Conservation (phyloP, 2,329 filamentous ascomycete genomes). For the Emergomyces orientalis region DNA sequence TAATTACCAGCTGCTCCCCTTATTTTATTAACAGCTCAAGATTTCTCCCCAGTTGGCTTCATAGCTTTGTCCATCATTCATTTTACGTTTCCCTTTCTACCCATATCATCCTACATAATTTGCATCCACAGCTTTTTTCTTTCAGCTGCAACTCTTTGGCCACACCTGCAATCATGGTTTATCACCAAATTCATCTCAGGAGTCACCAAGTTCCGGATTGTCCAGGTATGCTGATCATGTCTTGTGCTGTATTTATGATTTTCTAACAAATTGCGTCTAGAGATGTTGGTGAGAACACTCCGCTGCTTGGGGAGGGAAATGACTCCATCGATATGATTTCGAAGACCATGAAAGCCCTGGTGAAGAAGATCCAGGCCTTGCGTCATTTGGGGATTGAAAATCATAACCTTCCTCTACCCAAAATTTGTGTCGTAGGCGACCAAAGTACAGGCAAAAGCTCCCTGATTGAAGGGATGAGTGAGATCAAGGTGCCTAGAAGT, state of each 20-base stretch:
- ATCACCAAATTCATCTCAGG: not conserved
- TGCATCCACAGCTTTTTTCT: not conserved
- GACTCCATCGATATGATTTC: conserved; percentile 24
- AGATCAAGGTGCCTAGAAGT: conserved; percentile 61
- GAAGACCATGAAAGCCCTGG: conserved; percentile 29
- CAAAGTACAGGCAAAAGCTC: conserved; percentile 78
- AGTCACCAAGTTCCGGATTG: not conserved
- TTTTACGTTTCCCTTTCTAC: not conserved
- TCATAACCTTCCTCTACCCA: conserved; percentile 57
- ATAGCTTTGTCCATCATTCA: not conserved
- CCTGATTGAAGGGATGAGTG: conserved; percentile 51
- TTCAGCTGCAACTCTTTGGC: not conserved
- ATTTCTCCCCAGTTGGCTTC: not conserved
- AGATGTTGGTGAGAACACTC: conserved; percentile 9
- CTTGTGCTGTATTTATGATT: not conserved
- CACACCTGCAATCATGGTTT: not conserved
- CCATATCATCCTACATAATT: not conserved
- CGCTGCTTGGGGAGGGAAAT: conserved; percentile 1
- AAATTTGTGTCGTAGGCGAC: conserved; percentile 74
- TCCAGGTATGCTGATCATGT: not conserved
- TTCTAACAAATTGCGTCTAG: not conserved
- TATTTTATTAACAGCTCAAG: not conserved
- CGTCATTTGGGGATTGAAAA: conserved; percentile 64
- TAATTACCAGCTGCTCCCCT: no score
- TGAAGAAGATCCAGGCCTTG: conserved; percentile 46